Evolutionary conservation across 371 early-diverging fungal genomes (phyloP).

Genomic region (Mortierella sp.): DNA sequence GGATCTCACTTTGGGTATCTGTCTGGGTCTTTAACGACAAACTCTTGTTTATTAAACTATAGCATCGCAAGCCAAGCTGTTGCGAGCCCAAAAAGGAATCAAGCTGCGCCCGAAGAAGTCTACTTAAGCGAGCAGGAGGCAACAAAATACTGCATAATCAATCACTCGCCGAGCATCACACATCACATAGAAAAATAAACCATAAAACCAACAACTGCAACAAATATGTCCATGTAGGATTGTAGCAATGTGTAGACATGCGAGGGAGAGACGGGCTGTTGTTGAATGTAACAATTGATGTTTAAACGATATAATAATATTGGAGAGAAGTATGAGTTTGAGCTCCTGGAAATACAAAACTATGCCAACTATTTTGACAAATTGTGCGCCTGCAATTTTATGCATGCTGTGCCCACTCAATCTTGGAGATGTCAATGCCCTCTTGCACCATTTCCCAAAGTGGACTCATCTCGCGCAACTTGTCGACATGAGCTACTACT

Average conservation of each 20-base stretch:
- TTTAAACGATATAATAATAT: too few relatives aligned
- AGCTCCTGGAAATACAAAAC: too few relatives aligned
- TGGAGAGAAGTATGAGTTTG: too few relatives aligned
- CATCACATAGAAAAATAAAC: neutral
- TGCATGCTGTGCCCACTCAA: constrained; percentile 57
- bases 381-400: constrained; percentile 10
- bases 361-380: too few relatives aligned
- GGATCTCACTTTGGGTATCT: neutral
- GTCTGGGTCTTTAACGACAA: neutral
- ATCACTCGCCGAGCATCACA: neutral
- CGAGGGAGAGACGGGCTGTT: too few relatives aligned
- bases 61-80: constrained; percentile 54
- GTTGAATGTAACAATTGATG: too few relatives aligned
- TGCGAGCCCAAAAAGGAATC: constrained; percentile 53
- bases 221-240: too few relatives aligned
- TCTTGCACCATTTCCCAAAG: constrained; percentile 96
- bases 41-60: neutral
- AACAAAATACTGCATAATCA: neutral
- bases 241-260: too few relatives aligned
- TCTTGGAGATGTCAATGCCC: constrained; percentile 55
- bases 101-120: constrained; percentile 55
- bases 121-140: constrained; percentile 2
- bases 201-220: neutral
- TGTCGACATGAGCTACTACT: constrained; percentile 92
- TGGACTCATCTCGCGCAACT: constrained; percentile 98